Evolutionary conservation across 2,329 filamentous ascomycete species (phyloP).

Genomic region (Cryphonectria parasitica): DNA sequence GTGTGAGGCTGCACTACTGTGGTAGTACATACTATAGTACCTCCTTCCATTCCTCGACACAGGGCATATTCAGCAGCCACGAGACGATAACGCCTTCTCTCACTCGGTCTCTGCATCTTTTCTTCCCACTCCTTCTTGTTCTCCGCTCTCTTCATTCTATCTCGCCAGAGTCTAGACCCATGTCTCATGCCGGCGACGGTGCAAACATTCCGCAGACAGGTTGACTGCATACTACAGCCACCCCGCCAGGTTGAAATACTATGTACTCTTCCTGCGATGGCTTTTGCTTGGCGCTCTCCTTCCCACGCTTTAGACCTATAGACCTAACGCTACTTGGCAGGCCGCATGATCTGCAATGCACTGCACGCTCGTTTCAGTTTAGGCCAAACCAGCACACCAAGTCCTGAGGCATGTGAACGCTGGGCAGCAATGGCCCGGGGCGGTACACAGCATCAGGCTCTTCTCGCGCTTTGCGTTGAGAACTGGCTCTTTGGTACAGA

Average conservation of each 20-base stretch:
- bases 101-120: not conserved
- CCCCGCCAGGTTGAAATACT: not conserved
- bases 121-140: not conserved
- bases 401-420: not conserved
- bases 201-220: too few species aligned
- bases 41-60: not conserved
- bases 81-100: not conserved
- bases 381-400: conserved; percentile 1
- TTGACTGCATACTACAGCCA: not conserved
- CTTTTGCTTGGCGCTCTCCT: conserved; percentile 1
- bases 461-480: not conserved
- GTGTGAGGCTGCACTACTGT: not conserved
- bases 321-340: conserved; percentile 25
- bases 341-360: conserved; percentile 28
- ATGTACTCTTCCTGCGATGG: not conserved
- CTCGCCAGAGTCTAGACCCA: not conserved
- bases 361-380: conserved; percentile 22
- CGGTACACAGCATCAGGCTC: not conserved
- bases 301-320: conserved; percentile 18
- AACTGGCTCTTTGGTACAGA: not conserved
- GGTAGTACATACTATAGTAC: too few species aligned
- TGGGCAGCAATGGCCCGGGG: not conserved
- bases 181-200: not conserved
- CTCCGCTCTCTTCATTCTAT: not conserved
- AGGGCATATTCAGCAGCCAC: not conserved